Evolutionary conservation across 2,329 filamentous ascomycete species (phyloP).

Genomic region (Aspergillus costaricaensis): DNA sequence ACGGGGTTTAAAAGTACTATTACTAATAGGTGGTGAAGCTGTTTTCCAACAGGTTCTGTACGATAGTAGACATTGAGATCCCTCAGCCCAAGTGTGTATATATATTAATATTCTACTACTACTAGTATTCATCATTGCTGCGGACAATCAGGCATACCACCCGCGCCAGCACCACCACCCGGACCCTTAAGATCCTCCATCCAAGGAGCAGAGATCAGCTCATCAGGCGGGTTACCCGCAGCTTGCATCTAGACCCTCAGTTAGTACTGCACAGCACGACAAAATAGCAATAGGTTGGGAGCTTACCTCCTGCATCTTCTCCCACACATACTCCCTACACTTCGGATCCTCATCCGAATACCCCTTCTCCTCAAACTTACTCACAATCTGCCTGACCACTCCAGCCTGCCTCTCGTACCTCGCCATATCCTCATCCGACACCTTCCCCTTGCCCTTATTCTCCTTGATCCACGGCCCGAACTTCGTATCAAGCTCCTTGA

Average conservation of each 20-base stretch:
- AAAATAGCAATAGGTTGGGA: background rate
- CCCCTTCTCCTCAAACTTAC: slow-evolving; percentile 77
- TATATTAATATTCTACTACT: no score
- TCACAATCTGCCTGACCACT: slow-evolving; percentile 82
- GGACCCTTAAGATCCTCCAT: slow-evolving; percentile 79
- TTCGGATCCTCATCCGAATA: slow-evolving; percentile 80
- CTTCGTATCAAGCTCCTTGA: slow-evolving; percentile 94
- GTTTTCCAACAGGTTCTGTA: no score
- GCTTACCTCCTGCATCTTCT: slow-evolving; percentile 93
- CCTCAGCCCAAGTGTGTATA: no score
- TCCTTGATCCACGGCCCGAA: slow-evolving; percentile 86
- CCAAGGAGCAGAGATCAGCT: slow-evolving; percentile 65
- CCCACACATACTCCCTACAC: slow-evolving; percentile 90
- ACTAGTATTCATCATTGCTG: slow-evolving; percentile 52
- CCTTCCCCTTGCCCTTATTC: slow-evolving; percentile 64
- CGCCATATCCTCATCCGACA: slow-evolving; percentile 69
- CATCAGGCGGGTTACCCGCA: slow-evolving; percentile 83
- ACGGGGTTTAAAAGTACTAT: no score
- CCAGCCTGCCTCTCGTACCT: slow-evolving; percentile 79
- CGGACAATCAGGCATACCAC: slow-evolving; percentile 62
- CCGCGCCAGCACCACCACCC: slow-evolving; percentile 60
- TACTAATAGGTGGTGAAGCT: no score
- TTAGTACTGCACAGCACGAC: background rate
- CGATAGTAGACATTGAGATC: no score
- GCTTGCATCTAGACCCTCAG: slow-evolving; percentile 81